Evolutionary conservation across 2,329 filamentous ascomycete species (phyloP), one percentile per base, ranked within the genome.

Genomic region (Eutypella sp.): DNA sequence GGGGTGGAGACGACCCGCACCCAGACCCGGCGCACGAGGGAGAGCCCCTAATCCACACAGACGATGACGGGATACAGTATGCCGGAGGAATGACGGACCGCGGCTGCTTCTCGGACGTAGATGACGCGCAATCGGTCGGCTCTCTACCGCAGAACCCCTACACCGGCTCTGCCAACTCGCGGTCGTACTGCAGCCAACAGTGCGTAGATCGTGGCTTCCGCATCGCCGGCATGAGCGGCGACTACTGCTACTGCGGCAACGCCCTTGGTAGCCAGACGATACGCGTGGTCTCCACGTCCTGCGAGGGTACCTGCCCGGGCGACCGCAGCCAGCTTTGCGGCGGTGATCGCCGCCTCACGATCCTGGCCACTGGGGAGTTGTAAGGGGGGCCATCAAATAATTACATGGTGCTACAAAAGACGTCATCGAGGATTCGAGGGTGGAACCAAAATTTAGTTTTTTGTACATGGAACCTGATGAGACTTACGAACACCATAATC

Each of bases 221-320:
- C 6, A 47, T 47, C 27, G 45, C 45, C 16, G 45, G 45, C 16
- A 37, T 47, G 15, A 47, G 45, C 37, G 42, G 42, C 23, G 11
- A 37, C 36, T 44, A 47, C 36, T 47, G 45, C 33, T 47, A 47
- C 25, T 47, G 45, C 22, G 45, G 45, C n/a, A 47, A 47, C 27
- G 45, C 45, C 16, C 34, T 47, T 11, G 45, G 45, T 4, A 44
- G 45, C 19, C 36, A 47, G 34, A 47, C 31, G 6, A 34, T 42
- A 4, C 27, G 33, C 9, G 45, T 47, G 4, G 45, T 47, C 3
- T 19, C 22, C 11, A 47, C 45, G 6, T 47, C 45, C 27, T 47
- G 45, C 23, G 36, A 29, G 6, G 45, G 45, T 3, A 18, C 20
- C 31, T 47, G 45, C 37, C 41, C 41, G 24, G 45, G 45, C 23